These are phyloP conservation scores for Ballota nigra DNA, from an alignment of 257 asterid genomes.

Conservation along the genomic window DNA sequence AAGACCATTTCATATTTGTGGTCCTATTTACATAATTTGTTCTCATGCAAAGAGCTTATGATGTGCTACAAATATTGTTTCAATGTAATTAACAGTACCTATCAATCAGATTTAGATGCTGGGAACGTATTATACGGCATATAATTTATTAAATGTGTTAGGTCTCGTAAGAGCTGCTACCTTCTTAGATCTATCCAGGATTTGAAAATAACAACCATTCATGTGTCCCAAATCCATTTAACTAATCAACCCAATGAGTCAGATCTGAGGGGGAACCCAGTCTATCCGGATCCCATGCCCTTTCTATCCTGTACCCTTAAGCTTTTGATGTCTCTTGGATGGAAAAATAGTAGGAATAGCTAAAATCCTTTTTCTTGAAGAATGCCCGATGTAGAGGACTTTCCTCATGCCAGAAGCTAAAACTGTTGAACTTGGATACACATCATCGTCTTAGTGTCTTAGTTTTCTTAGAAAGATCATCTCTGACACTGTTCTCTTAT, in stretches of 20 bases:
- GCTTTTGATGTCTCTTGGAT: not conserved
- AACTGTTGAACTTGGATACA: not conserved
- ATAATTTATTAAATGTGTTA: not conserved
- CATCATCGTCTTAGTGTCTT: not conserved
- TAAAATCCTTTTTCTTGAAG: not conserved
- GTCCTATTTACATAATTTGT: not conserved
- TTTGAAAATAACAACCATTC: not conserved
- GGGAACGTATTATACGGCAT: not conserved
- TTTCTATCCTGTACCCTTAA: not conserved
- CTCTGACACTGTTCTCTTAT: not conserved
- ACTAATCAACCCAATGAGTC: not conserved
- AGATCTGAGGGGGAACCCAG: not conserved
- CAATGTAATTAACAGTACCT: not conserved
- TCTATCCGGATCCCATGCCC: not conserved
- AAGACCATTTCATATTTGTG: not conserved
- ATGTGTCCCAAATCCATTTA: not conserved
- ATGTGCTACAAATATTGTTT: not conserved
- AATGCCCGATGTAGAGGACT: slow-evolving; percentile 4
- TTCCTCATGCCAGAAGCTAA: not conserved
- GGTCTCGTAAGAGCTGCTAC: not conserved
- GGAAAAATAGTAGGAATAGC: not conserved
- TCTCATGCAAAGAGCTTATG: not conserved
- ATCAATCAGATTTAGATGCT: not conserved
- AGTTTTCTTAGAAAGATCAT: not conserved
- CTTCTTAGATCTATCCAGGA: not conserved